Base-by-base conservation (phyloP, 108 stramenopile species). In the Nitzschia palea region DNA sequence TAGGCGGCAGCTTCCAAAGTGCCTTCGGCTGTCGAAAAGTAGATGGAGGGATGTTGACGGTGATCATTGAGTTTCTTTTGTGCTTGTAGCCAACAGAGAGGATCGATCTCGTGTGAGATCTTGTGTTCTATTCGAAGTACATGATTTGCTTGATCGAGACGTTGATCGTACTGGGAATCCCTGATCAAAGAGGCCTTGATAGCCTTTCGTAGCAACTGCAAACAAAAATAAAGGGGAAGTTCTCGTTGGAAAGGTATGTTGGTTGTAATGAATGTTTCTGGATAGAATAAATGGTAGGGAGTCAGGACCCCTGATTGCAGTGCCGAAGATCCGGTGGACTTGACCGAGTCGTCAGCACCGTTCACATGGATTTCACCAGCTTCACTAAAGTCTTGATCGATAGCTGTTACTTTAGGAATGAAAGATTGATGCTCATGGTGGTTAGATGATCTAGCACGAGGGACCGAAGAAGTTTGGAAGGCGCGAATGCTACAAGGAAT, bases 1-100 rank as follows among this genome's bases (percentile, higher is more conserved):
- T 60, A 81, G 20, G 69, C 80, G 20, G 80, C 87, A 26, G 82
- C 78, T 63, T 88, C 87, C 25, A 84, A 56, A 20, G 76, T 79
- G 37, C 72, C 71, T 37, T 88, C 87, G 3, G 82, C 77, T 59
- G 83, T 83, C 9, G 55, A 60, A 55, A 88, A 83, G 44, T 88
- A 88, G 20, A 88, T 45, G 15, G 72, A 65, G n/a, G 80, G 76
- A 28, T 36, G 28, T 35, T 42, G 20, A 20, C 22, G 36, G 20
- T 50, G 20, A 36, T 31, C 12, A 48, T 60, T 35, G 12, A 28
- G 37, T 53, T 64, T 33, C 0, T 72, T 76, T 37, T 88, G 84
- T 9, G 82, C 87, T 51, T 86, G 80, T 43, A 88, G 37, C 87
- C 87, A 88, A 59, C 87, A 81, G 15, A 88, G 47, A 15, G 87